Percentiles rank a stretch among this genome's conserved stretches.
phyloP scores from a whole-genome alignment of 2,329 filamentous ascomycete species.

The Penicillium expansum region DNA sequence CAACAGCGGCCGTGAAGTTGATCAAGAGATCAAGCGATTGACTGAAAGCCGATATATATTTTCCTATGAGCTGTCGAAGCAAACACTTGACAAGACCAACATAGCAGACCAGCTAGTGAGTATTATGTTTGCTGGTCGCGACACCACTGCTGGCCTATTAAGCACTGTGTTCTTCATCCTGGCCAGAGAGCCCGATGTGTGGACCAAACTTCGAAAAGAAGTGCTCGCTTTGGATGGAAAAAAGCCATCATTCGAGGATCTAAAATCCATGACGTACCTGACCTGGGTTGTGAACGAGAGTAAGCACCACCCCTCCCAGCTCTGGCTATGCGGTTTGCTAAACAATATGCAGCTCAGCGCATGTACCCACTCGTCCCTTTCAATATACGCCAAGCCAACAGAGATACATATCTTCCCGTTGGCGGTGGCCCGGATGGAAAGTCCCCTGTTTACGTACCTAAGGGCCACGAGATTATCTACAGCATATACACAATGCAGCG shows the following conservation, averaged over 20 bases:
- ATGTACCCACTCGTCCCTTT: slow-evolving; percentile 45
- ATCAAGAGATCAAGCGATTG: slow-evolving; percentile 5
- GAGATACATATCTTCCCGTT: slow-evolving; percentile 41
- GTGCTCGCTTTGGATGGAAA: slow-evolving; percentile 22
- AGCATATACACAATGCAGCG: slow-evolving; percentile 70
- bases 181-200: slow-evolving; percentile 39
- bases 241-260: slow-evolving; percentile 22
- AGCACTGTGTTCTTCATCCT: slow-evolving; percentile 48
- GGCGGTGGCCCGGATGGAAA: slow-evolving; percentile 60
- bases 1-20: slow-evolving; percentile 18
- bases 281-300: slow-evolving; percentile 27
- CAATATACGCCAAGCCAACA: slow-evolving; percentile 38
- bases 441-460: slow-evolving; percentile 61
- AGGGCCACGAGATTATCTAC: slow-evolving; percentile 64
- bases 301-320: background rate
- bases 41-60: slow-evolving; percentile 42
- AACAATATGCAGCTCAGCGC: slow-evolving; percentile 33
- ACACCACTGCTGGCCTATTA: slow-evolving; percentile 49
- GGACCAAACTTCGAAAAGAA: slow-evolving; percentile 36
- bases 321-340: background rate
- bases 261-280: slow-evolving; percentile 27
- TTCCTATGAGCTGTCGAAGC: slow-evolving; percentile 45
- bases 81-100: slow-evolving; percentile 43
- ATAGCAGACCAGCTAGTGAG: slow-evolving; percentile 49
- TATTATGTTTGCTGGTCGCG: slow-evolving; percentile 51